Evolutionary conservation across 2,329 filamentous ascomycete species (phyloP).

Genomic region (Claviceps africana): DNA sequence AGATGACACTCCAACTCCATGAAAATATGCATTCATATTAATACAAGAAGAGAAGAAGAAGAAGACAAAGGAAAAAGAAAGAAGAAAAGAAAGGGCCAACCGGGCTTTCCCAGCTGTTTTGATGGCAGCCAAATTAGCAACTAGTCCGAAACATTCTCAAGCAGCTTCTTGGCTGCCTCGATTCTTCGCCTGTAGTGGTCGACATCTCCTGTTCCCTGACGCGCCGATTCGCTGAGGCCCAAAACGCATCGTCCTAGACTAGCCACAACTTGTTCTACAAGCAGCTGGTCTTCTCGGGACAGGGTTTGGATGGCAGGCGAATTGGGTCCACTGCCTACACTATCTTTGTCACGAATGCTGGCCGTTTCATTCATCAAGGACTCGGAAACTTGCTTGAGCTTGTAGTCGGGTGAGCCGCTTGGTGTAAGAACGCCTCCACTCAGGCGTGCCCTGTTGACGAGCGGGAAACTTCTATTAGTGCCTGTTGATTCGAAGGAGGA

Average conservation of each 20-base stretch:
- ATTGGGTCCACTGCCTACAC: slow-evolving; percentile 13
- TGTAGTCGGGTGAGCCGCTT: slow-evolving; percentile 34
- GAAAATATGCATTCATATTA: background rate
- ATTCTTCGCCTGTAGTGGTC: slow-evolving; percentile 56
- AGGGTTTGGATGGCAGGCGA: slow-evolving; percentile 33
- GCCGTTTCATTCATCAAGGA: slow-evolving; percentile 34
- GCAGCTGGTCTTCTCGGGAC: slow-evolving; percentile 40
- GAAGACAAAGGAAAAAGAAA: background rate
- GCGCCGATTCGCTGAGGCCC: slow-evolving; percentile 39
- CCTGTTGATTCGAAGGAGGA: slow-evolving; percentile 44
- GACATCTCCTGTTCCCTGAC: slow-evolving; percentile 42
- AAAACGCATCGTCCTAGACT: slow-evolving; percentile 47
- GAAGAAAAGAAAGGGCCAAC: background rate
- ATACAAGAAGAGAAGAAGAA: background rate
- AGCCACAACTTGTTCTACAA: slow-evolving; percentile 46
- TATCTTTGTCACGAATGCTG: slow-evolving; percentile 25
- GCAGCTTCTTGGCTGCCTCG: slow-evolving; percentile 56
- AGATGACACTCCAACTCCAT: background rate
- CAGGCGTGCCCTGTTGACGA: slow-evolving; percentile 38
- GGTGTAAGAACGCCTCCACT: slow-evolving; percentile 34
- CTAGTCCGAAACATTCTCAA: slow-evolving; percentile 33
- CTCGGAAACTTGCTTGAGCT: slow-evolving; percentile 33
- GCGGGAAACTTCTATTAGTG: slow-evolving; percentile 47
- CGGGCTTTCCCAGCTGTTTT: background rate
- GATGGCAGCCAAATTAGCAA: background rate